A percentile compares a stretch with the other conserved stretches of the same genome.
phyloP scores from a whole-genome alignment of 2,329 filamentous ascomycete species.

The Helotiales sp. region DNA sequence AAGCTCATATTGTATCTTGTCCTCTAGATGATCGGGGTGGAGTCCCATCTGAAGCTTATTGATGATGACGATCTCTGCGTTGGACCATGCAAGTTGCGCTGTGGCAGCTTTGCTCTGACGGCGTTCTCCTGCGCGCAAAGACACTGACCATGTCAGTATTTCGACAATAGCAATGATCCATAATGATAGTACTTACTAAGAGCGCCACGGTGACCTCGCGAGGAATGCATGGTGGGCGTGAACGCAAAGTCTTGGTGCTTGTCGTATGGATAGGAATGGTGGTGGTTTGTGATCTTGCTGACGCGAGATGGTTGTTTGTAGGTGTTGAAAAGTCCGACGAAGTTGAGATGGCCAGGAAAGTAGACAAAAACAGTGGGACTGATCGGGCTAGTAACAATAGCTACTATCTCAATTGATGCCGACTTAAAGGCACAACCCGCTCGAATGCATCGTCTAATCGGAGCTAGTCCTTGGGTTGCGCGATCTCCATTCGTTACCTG shows the following conservation, averaged over 20 bases:
- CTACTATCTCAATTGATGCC: too few relatives aligned
- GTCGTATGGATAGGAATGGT: not conserved
- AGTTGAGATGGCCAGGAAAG: too few relatives aligned
- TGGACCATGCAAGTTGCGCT: not conserved
- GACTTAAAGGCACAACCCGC: too few relatives aligned
- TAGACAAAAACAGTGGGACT: too few relatives aligned
- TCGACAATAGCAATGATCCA: not conserved
- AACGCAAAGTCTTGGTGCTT: not conserved
- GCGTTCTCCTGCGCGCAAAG: not conserved
- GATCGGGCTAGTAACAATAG: too few relatives aligned
- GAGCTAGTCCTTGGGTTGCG: too few relatives aligned
- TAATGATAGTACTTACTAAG: not conserved
- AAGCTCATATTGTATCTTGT: not conserved
- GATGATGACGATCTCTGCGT: not conserved
- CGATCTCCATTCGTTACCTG: too few relatives aligned
- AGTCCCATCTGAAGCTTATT: not conserved
- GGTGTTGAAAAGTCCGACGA: too few relatives aligned
- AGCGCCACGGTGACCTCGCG: not conserved
- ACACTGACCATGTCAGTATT: not conserved
- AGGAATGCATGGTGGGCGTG: not conserved
- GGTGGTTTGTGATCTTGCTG: not conserved
- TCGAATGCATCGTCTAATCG: too few relatives aligned
- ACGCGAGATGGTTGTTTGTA: too few relatives aligned
- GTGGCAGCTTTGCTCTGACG: not conserved
- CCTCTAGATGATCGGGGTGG: not conserved